A percentile compares a stretch with the other conserved stretches of the same genome.
Conservation (phyloP, 768 basidiomycete species). For the Suillus cothurnatus region DNA sequence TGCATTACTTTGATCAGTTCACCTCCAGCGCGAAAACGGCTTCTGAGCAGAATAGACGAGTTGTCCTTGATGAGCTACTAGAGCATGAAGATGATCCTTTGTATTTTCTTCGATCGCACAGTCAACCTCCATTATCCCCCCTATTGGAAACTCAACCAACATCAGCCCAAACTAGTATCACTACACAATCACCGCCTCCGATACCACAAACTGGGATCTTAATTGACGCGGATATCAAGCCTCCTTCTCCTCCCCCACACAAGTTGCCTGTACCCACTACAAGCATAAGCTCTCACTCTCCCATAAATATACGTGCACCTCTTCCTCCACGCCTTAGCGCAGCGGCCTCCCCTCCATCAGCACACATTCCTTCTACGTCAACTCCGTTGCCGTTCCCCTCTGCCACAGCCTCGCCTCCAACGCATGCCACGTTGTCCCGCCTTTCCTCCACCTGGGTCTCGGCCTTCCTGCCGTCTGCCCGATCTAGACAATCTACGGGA, state of each 20-base stretch:
- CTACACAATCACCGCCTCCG: conserved; percentile 4
- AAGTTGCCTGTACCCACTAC: conserved; percentile 15
- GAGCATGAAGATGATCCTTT: conserved; percentile 71
- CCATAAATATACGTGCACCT: conserved; percentile 15
- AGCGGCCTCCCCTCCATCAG: conserved; percentile 26
- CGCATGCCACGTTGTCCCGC: conserved; percentile 44
- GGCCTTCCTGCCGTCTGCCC: conserved; percentile 39
- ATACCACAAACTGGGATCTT: conserved; percentile 9
- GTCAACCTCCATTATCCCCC: conserved; percentile 23
- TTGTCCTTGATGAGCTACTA: conserved; percentile 64
- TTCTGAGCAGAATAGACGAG: conserved; percentile 51
- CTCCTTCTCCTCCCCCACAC: conserved; percentile 4
- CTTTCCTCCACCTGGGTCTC: conserved; percentile 56
- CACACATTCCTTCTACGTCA: conserved; percentile 20
- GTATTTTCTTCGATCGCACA: conserved; percentile 48
- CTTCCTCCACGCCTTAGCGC: conserved; percentile 26
- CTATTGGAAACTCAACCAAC: conserved; percentile 34
- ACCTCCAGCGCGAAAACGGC: conserved; percentile 57
- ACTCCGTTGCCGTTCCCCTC: conserved; percentile 19
- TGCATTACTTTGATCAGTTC: conserved; percentile 64
- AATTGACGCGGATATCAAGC: conserved; percentile 11
- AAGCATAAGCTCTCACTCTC: conserved; percentile 13
- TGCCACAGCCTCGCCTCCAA: conserved; percentile 14
- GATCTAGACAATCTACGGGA: conserved; percentile 15
- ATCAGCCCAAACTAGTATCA: conserved; percentile 15